Evolutionary conservation across 352 stramenopile species (phyloP).

Genomic region (Globisporangium nagaii): DNA sequence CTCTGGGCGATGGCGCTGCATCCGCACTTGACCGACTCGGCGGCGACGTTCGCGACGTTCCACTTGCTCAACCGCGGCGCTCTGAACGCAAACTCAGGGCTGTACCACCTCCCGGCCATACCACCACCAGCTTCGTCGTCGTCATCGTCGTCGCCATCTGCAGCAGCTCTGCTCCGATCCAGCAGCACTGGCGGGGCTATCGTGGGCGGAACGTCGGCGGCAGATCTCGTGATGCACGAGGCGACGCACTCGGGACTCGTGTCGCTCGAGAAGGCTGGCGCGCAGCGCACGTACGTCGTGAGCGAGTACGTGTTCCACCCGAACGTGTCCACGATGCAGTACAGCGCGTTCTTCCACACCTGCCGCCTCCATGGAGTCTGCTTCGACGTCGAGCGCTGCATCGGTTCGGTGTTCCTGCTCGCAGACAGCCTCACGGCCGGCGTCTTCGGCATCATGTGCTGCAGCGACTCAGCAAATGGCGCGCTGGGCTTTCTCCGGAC

Average conservation of each 20-base stretch:
- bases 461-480: slow-evolving; percentile 41
- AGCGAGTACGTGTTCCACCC: slow-evolving; percentile 77
- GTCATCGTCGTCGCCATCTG: slow-evolving; percentile 7
- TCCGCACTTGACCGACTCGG: slow-evolving; percentile 75
- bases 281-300: slow-evolving; percentile 54
- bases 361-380: slow-evolving; percentile 85
- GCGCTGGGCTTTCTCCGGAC: slow-evolving; percentile 57
- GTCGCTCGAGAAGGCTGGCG: slow-evolving; percentile 10
- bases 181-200: background rate
- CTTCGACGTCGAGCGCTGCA: slow-evolving; percentile 66
- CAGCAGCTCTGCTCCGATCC: background rate
- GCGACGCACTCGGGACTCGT: slow-evolving; percentile 16
- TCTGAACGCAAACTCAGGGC: slow-evolving; percentile 29
- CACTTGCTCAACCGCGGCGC: slow-evolving; percentile 49
- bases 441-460: slow-evolving; percentile 65
- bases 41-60: slow-evolving; percentile 65
- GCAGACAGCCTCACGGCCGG: slow-evolving; percentile 76
- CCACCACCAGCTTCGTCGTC: background rate
- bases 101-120: slow-evolving; percentile 22
- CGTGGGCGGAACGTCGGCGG: background rate
- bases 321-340: slow-evolving; percentile 71
- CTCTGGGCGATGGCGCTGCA: slow-evolving; percentile 75
- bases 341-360: slow-evolving; percentile 83
- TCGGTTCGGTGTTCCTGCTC: slow-evolving; percentile 73
- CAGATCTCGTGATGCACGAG: slow-evolving; percentile 22